Evolutionary conservation across 768 basidiomycete species (phyloP).

Genomic region (Tylopilus intermedius): DNA sequence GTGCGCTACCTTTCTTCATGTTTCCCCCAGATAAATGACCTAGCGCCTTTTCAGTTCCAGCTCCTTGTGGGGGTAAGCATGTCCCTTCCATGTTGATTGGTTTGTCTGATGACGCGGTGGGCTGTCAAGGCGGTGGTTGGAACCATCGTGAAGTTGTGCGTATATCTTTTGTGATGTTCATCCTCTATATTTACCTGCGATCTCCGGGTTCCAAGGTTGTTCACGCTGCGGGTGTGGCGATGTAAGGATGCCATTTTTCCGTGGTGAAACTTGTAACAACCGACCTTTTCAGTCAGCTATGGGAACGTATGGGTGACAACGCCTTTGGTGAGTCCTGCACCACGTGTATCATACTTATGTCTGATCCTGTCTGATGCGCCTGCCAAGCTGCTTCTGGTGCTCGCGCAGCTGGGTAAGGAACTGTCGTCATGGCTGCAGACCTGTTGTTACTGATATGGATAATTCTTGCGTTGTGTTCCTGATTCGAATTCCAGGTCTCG

Average conservation of each 20-base stretch:
- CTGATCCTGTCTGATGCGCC: background rate
- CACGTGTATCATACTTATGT: background rate
- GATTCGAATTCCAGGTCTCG: slow-evolving; percentile 28
- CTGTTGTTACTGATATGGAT: background rate
- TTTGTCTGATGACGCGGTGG: slow-evolving; percentile 3
- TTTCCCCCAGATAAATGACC: background rate
- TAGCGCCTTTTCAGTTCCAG: slow-evolving; percentile 35
- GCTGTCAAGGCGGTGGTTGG: slow-evolving; percentile 46
- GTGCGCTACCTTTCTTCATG: slow-evolving; percentile 30
- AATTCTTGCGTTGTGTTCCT: slow-evolving; percentile 1
- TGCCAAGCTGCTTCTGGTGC: slow-evolving; percentile 40
- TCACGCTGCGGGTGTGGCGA: slow-evolving; percentile 58
- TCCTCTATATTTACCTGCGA: background rate
- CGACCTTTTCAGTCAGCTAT: slow-evolving; percentile 45
- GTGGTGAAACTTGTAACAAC: background rate
- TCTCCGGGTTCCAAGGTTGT: slow-evolving; percentile 35
- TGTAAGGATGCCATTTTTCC: slow-evolving; percentile 36
- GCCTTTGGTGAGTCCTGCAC: slow-evolving; percentile 37
- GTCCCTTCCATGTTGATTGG: background rate
- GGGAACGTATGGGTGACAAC: slow-evolving; percentile 44
- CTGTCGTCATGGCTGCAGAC: background rate
- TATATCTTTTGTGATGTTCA: background rate
- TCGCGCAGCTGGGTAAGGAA: slow-evolving; percentile 48
- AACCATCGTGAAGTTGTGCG: slow-evolving; percentile 52
- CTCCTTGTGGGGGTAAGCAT: slow-evolving; percentile 34